Evolutionary conservation across 2,329 filamentous ascomycete genomes (phyloP).

Genomic region (Xylaria sp.): DNA sequence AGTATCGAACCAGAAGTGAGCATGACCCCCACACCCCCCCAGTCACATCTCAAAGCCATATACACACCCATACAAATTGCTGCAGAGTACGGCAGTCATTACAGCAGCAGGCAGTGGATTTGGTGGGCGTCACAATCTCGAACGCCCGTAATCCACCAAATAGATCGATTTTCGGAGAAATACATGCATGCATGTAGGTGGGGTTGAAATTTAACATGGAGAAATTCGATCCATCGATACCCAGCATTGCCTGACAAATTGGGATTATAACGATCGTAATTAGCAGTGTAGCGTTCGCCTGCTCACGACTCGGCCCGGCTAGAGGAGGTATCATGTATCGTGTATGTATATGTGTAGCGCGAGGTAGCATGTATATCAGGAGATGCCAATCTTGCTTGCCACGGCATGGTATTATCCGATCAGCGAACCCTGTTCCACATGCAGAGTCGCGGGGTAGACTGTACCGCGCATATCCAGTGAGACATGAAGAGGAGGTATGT

Average conservation of each 20-base stretch:
- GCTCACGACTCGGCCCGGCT: not conserved
- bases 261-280: not conserved
- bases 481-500: no score
- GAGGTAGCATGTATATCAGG: no score
- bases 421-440: constrained; percentile 26
- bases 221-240: constrained; percentile 11
- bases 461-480: not conserved
- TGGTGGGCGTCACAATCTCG: constrained; percentile 19
- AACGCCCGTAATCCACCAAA: constrained; percentile 16
- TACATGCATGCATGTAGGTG: constrained; percentile 22
- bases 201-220: constrained; percentile 13
- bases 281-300: not conserved
- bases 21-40: constrained; percentile 1
- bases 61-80: constrained; percentile 11
- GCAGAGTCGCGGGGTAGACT: constrained; percentile 27
- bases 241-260: constrained; percentile 4
- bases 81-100: constrained; percentile 2
- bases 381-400: constrained; percentile 23
- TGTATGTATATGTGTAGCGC: not conserved
- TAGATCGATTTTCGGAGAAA: constrained; percentile 26
- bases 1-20: constrained; percentile 17
- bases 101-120: constrained; percentile 4
- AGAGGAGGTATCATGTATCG: not conserved
- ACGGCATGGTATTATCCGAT: constrained; percentile 25
- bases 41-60: constrained; percentile 2